Conservation (phyloP, 352 stramenopile species). For the Phytophthora chlamydospora region DNA sequence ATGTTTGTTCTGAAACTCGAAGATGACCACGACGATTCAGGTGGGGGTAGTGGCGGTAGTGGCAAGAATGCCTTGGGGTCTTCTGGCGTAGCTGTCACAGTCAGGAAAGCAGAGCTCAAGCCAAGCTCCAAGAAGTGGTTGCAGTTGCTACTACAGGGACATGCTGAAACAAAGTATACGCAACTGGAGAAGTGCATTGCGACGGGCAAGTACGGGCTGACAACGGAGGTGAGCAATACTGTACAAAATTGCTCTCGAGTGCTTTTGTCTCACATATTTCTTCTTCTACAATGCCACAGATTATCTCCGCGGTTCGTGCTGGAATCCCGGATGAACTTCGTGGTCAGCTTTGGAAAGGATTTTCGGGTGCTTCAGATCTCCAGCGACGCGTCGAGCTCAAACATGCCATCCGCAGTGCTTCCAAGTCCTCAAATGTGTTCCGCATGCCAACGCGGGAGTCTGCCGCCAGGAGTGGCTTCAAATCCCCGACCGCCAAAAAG, state of each 20-base stretch:
- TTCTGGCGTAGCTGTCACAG: constrained; percentile 24
- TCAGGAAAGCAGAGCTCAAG: constrained; percentile 62
- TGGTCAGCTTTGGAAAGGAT: constrained; percentile 76
- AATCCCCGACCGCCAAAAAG: constrained; percentile 29
- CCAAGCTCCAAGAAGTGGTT: constrained; percentile 80
- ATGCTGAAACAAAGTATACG: constrained; percentile 85
- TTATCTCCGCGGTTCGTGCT: constrained; percentile 74
- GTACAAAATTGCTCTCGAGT: background rate
- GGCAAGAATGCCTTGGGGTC: constrained; percentile 30
- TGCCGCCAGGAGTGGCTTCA: constrained; percentile 11
- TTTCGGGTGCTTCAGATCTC: constrained; percentile 66
- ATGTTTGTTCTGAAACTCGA: constrained; percentile 86
- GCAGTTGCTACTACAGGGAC: constrained; percentile 68
- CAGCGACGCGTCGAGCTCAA: constrained; percentile 69
- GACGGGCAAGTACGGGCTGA: constrained; percentile 60
- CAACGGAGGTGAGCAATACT: constrained; percentile 53
- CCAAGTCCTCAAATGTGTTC: constrained; percentile 49
- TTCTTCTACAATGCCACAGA: constrained; percentile 35
- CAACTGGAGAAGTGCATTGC: constrained; percentile 82
- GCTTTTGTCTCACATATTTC: constrained; percentile 3
- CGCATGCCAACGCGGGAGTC: constrained; percentile 36
- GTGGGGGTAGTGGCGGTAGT: constrained; percentile 18
- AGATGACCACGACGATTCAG: constrained; percentile 59
- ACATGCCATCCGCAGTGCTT: constrained; percentile 49
- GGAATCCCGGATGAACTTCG: constrained; percentile 82